Base-by-base conservation (phyloP, 164 flowering plant species). In the Vitis rupestris region DNA sequence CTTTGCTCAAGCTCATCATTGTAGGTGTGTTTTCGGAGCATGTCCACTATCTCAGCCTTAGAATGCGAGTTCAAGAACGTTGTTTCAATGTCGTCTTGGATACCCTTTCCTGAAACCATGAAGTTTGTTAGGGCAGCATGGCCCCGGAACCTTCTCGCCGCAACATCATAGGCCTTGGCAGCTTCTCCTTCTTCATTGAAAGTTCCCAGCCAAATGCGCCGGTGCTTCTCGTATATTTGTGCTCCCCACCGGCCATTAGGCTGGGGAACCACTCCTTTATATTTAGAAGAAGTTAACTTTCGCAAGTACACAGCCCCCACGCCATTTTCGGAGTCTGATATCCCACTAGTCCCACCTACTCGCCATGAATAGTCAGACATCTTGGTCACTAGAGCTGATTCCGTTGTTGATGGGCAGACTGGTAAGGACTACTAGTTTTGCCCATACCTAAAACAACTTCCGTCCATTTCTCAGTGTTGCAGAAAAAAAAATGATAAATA, bases 171-270 rank as follows among this genome's bases (percentile, higher is more conserved):
- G 44, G 67, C 72, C 56, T 11, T 50, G 49, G 76, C 76, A 12
- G 76, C 76, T 31, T 67, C 57, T 8, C 63, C 64, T 31, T 73
- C 72, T 16, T 50, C 44, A 13, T 48, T 57, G 72, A 74, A 77
- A 12, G 80, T 74, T 2, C 83, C 77, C 8, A 74, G 64, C 78
- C 83, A 80, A 15, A 74, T 73, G 5, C 78, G 71, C 52, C 70
- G 81, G 69, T 77, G 78, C 70, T 79, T 79, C 68, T 79, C 79
- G 63, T 79, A 79, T 23, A 79, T 79, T 55, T 79, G 82, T 0
- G 79, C 70, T 6, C 82, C 82, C 82, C 80, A 74, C 14, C 80
- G 69, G 14, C 78, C 80, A 67, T 80, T 76, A 4, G 80, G 78
- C 68, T 76, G 82, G 1, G 82, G 78, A 9, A 80, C 82, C 19